A percentile compares a stretch with the other conserved stretches of the same genome.
Evolutionary conservation across 2,329 filamentous ascomycete species (phyloP).

Genomic region (Aureobasidium sp.): DNA sequence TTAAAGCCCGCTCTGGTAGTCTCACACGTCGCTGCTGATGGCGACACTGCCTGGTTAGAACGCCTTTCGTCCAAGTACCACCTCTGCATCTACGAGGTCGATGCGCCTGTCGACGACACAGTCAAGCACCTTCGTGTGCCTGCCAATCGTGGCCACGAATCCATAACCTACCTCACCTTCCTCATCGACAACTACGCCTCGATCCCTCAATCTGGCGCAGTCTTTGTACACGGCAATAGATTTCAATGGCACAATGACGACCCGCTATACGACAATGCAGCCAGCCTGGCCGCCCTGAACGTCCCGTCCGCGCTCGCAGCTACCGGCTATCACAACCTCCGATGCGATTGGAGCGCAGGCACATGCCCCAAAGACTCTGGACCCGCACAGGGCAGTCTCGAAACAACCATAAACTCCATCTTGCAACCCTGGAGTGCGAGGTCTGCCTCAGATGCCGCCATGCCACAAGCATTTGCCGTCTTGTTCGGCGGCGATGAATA

Average conservation of each 20-base stretch:
- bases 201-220: slow-evolving; percentile 44
- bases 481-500: slow-evolving; percentile 12
- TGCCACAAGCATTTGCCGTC: slow-evolving; percentile 47
- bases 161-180: slow-evolving; percentile 52
- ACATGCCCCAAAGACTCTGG: slow-evolving; percentile 25
- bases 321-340: slow-evolving; percentile 40
- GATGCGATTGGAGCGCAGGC: slow-evolving; percentile 43
- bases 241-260: slow-evolving; percentile 49
- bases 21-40: slow-evolving; percentile 33
- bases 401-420: slow-evolving; percentile 34
- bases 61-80: slow-evolving; percentile 33
- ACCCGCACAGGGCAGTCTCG: slow-evolving; percentile 14
- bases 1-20: slow-evolving; percentile 39
- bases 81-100: slow-evolving; percentile 39
- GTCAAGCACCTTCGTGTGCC: slow-evolving; percentile 33
- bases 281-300: slow-evolving; percentile 32
- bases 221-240: slow-evolving; percentile 53
- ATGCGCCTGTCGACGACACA: slow-evolving; percentile 26
- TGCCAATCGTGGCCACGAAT: slow-evolving; percentile 50
- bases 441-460: slow-evolving; percentile 20
- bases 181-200: slow-evolving; percentile 52
- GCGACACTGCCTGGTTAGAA: slow-evolving; percentile 34
- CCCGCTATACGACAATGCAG: slow-evolving; percentile 38
- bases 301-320: slow-evolving; percentile 29
- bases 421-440: slow-evolving; percentile 12